Percentiles rank a stretch among this genome's conserved stretches.
Evolutionary conservation across 1,139 yeast species (phyloP).

Genomic region (Pneumocystis murina): DNA sequence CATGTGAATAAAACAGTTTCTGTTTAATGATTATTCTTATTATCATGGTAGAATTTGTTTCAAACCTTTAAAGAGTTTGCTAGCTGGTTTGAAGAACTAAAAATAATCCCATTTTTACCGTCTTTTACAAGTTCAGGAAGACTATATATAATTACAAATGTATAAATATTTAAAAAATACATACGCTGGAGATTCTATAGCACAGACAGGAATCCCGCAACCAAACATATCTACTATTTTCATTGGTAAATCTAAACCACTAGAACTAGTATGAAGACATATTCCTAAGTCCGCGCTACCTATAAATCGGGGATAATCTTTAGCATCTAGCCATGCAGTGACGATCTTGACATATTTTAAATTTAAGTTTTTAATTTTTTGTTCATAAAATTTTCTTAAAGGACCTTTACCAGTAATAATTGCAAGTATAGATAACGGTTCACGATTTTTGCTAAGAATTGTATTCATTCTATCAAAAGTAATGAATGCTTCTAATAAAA

Average conservation of each 20-base stretch:
- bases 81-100: slow-evolving; percentile 20
- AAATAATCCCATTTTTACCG: slow-evolving; percentile 29
- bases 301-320: slow-evolving; percentile 65
- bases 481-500: slow-evolving; percentile 54
- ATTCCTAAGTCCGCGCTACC: slow-evolving; percentile 76
- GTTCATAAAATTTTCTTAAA: slow-evolving; percentile 37
- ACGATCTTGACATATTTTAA: slow-evolving; percentile 35
- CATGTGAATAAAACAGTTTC: slow-evolving; percentile 4
- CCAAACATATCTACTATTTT: slow-evolving; percentile 94
- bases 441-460: slow-evolving; percentile 7
- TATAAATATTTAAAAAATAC: slow-evolving; percentile 30
- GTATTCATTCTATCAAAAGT: slow-evolving; percentile 34
- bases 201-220: slow-evolving; percentile 81
- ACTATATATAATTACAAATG: slow-evolving; percentile 1
- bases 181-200: slow-evolving; percentile 62
- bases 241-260: slow-evolving; percentile 95
- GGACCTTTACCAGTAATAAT: slow-evolving; percentile 96
- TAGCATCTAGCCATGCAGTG: slow-evolving; percentile 63
- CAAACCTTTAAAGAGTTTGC: slow-evolving; percentile 17
- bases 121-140: slow-evolving; percentile 15
- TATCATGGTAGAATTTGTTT: slow-evolving; percentile 23
- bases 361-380: slow-evolving; percentile 19
- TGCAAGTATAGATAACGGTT: slow-evolving; percentile 40
- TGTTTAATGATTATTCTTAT: slow-evolving; percentile 32
- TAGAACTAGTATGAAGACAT: slow-evolving; percentile 78